Percentiles rank a stretch among this genome's conserved stretches.
Evolutionary conservation across 1,139 yeast genomes (phyloP).

Genomic region (Candida tetrigidarum): DNA sequence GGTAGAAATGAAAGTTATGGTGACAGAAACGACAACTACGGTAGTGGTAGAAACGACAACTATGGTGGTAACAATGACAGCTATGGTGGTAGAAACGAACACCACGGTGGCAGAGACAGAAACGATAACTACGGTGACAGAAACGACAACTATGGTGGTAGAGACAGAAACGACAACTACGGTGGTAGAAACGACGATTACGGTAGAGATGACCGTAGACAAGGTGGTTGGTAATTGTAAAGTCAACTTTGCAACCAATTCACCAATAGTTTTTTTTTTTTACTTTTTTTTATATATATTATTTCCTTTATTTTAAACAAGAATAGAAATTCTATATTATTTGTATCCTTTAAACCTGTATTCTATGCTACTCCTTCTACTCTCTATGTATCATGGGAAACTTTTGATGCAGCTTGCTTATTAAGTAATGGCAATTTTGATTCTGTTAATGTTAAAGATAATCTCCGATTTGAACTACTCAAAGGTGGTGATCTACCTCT

Average conservation of each 20-base stretch:
- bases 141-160: slow-evolving; percentile 11
- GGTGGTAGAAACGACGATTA: slow-evolving; percentile 15
- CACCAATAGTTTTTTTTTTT: too few species aligned
- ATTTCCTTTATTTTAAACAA: not conserved
- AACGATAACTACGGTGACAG: slow-evolving; percentile 9
- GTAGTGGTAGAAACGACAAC: slow-evolving; percentile 12
- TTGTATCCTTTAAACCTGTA: not conserved
- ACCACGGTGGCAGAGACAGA: slow-evolving; percentile 2
- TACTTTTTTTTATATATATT: too few species aligned
- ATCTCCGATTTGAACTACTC: slow-evolving; percentile 20
- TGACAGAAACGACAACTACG: slow-evolving; percentile 10
- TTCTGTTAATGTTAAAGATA: slow-evolving; percentile 14
- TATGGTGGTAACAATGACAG: slow-evolving; percentile 15
- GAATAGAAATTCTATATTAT: not conserved
- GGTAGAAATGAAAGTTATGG: slow-evolving; percentile 17
- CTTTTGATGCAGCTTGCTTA: slow-evolving; percentile 37
- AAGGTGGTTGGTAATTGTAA: slow-evolving; percentile 12
- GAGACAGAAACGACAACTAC: slow-evolving; percentile 17
- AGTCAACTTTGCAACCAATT: not conserved
- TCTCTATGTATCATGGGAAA: slow-evolving; percentile 12
- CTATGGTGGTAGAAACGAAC: slow-evolving; percentile 17
- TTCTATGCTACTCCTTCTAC: too few species aligned
- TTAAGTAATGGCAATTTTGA: slow-evolving; percentile 35
- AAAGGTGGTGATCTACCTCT: slow-evolving; percentile 16
- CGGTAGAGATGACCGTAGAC: slow-evolving; percentile 9